Conservation (phyloP, 192 early-diverging fungal genomes). For the Dimargaris cristalligena region DNA sequence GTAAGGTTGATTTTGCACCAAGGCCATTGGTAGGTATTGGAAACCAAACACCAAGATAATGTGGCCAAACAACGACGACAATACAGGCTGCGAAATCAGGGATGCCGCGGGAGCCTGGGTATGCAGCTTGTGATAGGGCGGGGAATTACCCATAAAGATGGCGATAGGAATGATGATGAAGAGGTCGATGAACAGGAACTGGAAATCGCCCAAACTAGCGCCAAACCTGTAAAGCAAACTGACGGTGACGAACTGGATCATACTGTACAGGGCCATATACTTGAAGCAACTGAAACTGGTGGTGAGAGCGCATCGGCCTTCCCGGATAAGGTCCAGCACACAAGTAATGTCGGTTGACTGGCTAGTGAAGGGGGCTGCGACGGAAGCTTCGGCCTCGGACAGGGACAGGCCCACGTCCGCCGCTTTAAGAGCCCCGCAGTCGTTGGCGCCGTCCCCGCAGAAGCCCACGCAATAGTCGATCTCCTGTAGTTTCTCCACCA, state of each 20-base stretch:
- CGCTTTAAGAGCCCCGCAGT: conserved; percentile 89
- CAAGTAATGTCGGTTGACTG: conserved; percentile 78
- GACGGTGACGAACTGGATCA: conserved; percentile 94
- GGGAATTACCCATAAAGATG: conserved; percentile 80
- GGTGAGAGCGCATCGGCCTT: conserved; percentile 89
- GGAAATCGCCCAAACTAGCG: conserved; percentile 81
- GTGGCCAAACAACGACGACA: conserved; percentile 81
- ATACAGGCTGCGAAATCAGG: conserved; percentile 75
- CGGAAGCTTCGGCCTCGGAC: conserved; percentile 93
- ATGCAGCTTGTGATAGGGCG: conserved; percentile 51
- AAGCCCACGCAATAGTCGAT: conserved; percentile 91
- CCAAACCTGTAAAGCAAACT: conserved; percentile 78
- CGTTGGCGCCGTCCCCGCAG: conserved; percentile 99
- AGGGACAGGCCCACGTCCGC: conserved; percentile 93
- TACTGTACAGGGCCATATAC: conserved; percentile 93
- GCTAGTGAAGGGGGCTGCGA: conserved; percentile 96
- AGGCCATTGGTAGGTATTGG: conserved; percentile 54
- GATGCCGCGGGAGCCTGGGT: conserved; percentile 77
- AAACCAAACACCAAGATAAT: conserved; percentile 65
- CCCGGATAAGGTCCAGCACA: conserved; percentile 79
- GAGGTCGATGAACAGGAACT: conserved; percentile 92
- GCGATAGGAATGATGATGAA: conserved; percentile 80
- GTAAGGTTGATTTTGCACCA: conserved; percentile 56
- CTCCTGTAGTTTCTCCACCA: conserved; percentile 76
- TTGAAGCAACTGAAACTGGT: conserved; percentile 98